Conservation (phyloP, 1,284 basidiomycete species). For the Coniferiporia weirii region DNA sequence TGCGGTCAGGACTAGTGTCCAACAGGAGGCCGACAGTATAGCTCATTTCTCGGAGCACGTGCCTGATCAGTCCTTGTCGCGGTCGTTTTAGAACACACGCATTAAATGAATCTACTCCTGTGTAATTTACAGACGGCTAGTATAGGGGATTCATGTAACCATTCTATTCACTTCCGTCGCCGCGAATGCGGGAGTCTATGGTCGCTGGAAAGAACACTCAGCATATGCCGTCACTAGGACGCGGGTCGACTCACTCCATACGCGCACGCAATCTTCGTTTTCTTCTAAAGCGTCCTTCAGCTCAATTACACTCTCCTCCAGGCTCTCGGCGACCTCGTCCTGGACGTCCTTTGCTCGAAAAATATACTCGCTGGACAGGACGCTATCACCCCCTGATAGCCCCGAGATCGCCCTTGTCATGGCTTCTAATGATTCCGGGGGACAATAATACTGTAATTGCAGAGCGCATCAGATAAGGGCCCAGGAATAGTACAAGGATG, state of each 20-base stretch:
- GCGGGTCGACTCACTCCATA: constrained; percentile 51
- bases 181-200: constrained; percentile 14
- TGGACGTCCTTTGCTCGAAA: constrained; percentile 40
- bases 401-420: constrained; percentile 26
- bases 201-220: constrained; percentile 1
- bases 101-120: neutral
- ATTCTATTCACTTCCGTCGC: constrained; percentile 3
- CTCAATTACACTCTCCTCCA: constrained; percentile 39
- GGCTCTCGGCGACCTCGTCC: constrained; percentile 33
- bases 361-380: constrained; percentile 51
- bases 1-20: neutral
- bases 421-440: constrained; percentile 18
- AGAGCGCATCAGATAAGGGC: neutral
- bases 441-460: constrained; percentile 14
- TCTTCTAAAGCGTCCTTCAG: constrained; percentile 55
- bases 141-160: neutral
- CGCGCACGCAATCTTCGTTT: constrained; percentile 56
- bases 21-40: neutral
- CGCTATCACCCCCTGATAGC: constrained; percentile 21
- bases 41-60: neutral
- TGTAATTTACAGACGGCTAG: neutral
- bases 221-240: neutral
- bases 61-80: neutral
- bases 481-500: constrained; percentile 1
- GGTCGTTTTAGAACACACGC: neutral